Percentiles rank a stretch among this genome's conserved stretches.
phyloP scores from a whole-genome alignment of 106 monocot species.

The Platanthera zijinensis region DNA sequence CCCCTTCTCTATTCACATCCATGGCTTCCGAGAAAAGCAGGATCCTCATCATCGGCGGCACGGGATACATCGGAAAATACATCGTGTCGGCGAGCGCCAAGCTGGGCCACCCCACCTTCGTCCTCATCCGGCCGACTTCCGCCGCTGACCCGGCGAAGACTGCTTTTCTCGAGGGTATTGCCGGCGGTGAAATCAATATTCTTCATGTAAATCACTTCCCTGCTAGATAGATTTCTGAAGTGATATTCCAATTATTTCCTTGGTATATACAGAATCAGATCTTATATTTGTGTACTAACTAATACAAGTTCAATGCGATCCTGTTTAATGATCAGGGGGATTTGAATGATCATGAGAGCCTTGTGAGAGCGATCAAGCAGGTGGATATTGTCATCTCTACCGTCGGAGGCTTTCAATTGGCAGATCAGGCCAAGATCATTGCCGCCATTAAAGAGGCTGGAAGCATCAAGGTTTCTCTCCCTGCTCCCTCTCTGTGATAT shows the following conservation, averaged over 20 bases:
- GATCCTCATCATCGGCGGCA: slow-evolving; percentile 35
- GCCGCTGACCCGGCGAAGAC: slow-evolving; percentile 16
- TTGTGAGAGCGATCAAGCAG: slow-evolving; percentile 40
- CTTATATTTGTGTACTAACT: no score
- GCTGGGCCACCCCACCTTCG: slow-evolving; percentile 28
- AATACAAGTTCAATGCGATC: background rate
- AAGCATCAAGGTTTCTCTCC: slow-evolving; percentile 28
- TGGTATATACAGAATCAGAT: no score
- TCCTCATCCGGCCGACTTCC: slow-evolving; percentile 16
- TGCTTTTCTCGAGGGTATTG: slow-evolving; percentile 14
- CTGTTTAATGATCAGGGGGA: slow-evolving; percentile 26
- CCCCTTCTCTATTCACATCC: no score
- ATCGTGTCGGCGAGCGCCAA: slow-evolving; percentile 24
- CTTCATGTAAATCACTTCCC: slow-evolving; percentile 13
- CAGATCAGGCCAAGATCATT: slow-evolving; percentile 33
- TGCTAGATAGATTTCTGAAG: no score
- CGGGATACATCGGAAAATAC: slow-evolving; percentile 35
- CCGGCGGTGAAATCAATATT: slow-evolving; percentile 20
- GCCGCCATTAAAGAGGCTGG: slow-evolving; percentile 45
- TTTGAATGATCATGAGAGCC: slow-evolving; percentile 36
- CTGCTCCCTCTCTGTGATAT: background rate
- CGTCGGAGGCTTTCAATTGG: slow-evolving; percentile 13
- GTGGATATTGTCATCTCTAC: slow-evolving; percentile 52
- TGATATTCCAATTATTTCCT: background rate
- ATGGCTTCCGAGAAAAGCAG: slow-evolving; percentile 13